Base-by-base conservation (phyloP, 176 grass and related monocot species). In the Typha latifolia region DNA sequence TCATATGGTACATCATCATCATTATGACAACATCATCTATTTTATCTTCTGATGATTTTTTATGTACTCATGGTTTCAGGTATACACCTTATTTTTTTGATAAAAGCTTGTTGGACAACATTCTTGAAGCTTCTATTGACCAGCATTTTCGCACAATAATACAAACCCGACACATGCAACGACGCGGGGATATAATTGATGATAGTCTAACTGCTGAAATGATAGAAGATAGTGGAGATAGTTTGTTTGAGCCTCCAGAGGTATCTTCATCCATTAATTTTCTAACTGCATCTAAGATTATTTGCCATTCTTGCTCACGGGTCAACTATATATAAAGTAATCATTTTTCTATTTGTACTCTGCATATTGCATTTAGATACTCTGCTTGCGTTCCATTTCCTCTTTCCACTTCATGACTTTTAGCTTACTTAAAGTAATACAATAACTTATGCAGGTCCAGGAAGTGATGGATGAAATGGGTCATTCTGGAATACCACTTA, bases 401-500 rank as follows among this genome's bases (percentile, higher is more conserved):
- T 51, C 22, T 69, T 21, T 59, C 37, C 37, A 9, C 8, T 43
- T 43, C 37, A 43, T 43, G 0, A 43, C 37, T 43, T 43, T 43
- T 43, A 43, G 37, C 37, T 43, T 43, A 43, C 34, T 37, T 37
- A 2, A 10, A 43, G 37, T 43, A 19, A 59, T 19, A 59, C n/a
- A 11, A 19, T 19, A 16, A 59, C 53, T 21, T 29, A 27, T 78
- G n/a, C 66, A 87, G 93, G 83, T 97, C 56, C 69, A 90, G 78
- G 93, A 97, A 72, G 80, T 97, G 64, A 84, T 97, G 85, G 90
- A 97, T 78, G 93, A 97, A 76, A 90, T 97, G 75, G 88, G 85
- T 67, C 83, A 87, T 69, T 61, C 79, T 62, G 88, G 93, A 74
- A 97, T 92, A 74, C 93, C 88, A 66, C 72, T 97, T 62, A 92